Conservation (phyloP, 2,329 filamentous ascomycete genomes). For the Aspergillus carbonarius region DNA sequence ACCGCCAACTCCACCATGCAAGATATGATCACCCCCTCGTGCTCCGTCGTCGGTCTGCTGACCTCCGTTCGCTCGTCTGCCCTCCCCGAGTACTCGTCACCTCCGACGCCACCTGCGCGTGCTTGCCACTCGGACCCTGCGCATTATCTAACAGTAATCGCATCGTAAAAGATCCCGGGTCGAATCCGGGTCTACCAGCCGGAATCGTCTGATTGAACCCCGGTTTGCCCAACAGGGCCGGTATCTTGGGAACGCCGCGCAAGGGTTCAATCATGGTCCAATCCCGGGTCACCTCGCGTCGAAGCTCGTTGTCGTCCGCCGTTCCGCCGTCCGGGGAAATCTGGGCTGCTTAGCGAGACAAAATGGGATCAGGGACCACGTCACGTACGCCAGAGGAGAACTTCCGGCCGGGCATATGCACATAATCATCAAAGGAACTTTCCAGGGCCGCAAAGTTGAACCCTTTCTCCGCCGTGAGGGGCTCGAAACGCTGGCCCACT, state of each 20-base stretch:
- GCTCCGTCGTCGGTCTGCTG: background rate
- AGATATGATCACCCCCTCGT: background rate
- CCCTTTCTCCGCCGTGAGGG: slow-evolving; percentile 33
- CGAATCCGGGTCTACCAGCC: slow-evolving; percentile 7
- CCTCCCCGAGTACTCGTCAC: background rate
- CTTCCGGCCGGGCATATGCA: slow-evolving; percentile 46
- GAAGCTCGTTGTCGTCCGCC: slow-evolving; percentile 12
- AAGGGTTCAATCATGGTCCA: slow-evolving; percentile 12
- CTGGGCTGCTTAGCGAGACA: slow-evolving; percentile 4
- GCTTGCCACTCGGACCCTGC: background rate
- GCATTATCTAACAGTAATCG: slow-evolving; percentile 8
- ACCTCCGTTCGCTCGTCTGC: background rate
- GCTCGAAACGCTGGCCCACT: slow-evolving; percentile 47
- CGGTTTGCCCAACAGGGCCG: background rate
- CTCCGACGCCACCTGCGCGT: slow-evolving; percentile 2
- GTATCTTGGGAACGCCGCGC: background rate
- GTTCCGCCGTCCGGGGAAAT: slow-evolving; percentile 19
- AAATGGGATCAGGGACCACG: background rate
- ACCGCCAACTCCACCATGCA: background rate
- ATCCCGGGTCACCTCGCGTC: slow-evolving; percentile 8
- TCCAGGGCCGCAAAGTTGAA: slow-evolving; percentile 49
- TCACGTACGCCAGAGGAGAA: slow-evolving; percentile 30
- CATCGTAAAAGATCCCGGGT: slow-evolving; percentile 9
- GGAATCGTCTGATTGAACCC: background rate
- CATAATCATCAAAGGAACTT: slow-evolving; percentile 46